Percentiles rank a stretch among this genome's conserved stretches.
Evolutionary conservation across 306 rosid genomes (phyloP).

Genomic region (Rubus parviflorus): DNA sequence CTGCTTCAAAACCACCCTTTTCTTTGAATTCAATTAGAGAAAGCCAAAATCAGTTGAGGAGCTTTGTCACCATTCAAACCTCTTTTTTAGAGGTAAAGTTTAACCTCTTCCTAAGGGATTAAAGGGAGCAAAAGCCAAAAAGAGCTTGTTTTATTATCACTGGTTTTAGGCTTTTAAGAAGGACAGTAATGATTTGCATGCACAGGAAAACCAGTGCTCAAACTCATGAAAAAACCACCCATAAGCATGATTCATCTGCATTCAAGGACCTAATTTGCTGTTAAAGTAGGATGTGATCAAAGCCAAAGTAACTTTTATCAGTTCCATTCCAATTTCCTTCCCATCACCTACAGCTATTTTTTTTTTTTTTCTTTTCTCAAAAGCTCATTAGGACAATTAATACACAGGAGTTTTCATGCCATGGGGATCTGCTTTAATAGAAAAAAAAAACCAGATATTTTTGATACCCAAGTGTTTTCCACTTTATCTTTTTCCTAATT

Average conservation of each 20-base stretch:
- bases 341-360: constrained; percentile 2
- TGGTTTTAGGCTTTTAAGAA: constrained; percentile 61
- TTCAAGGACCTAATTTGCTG: constrained; percentile 39
- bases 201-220: constrained; percentile 26
- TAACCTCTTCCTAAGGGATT: constrained; percentile 33
- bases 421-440: constrained; percentile 2
- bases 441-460: background rate
- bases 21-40: constrained; percentile 28
- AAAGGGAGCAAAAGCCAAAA: constrained; percentile 34
- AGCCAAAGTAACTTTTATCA: constrained; percentile 26
- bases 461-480: background rate
- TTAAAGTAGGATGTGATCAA: constrained; percentile 37
- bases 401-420: background rate
- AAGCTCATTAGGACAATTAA: background rate
- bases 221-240: constrained; percentile 29
- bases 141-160: constrained; percentile 35
- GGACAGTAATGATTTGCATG: constrained; percentile 40
- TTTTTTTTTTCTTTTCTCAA: background rate
- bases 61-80: constrained; percentile 35
- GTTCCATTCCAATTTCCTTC: constrained; percentile 4
- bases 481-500: constrained; percentile 3
- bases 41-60: constrained; percentile 19
- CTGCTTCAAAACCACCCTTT: background rate
- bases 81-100: constrained; percentile 40
- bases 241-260: constrained; percentile 38